Evolutionary conservation across 1,284 basidiomycete species (phyloP), one percentile per base, ranked within the genome.

Genomic region (Baeospora myosura): DNA sequence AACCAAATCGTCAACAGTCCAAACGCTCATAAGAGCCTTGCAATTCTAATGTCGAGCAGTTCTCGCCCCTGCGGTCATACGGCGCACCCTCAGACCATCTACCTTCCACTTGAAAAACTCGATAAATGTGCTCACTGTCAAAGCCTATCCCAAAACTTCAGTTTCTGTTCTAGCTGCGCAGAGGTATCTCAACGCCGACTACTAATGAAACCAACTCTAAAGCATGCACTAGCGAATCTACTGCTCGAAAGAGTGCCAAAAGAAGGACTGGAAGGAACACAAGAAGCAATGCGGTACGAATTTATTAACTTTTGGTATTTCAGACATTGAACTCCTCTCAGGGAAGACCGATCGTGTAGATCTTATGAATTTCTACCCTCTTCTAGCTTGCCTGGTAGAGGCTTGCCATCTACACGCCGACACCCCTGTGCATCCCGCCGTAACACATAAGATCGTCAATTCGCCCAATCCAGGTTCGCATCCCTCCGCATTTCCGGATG

Each of bases 221-320:
- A 24, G 11, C 25, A 5, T 18, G 21, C 39, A 68, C n/a, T n/a
- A n/a, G 62, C 44, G 43, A 14, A 47, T 58, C 5, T 69, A 69
- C 43, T 68, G 64, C 49, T 66, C 65, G 18, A 25, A 43, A 6
- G 54, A 57, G 40, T 69, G 65, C 42, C 65, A 69, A 46, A 61
- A 52, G 28, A 41, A 38, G 5, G 61, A 65, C 42, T 66, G 67
- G 64, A 33, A 50, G 7, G 23, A 36, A 3, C 68, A 70, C 42
- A 68, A 67, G 42, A 3, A 21, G 4, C 32, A 38, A 5, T 69
- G 67, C 49, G 60, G 62, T 66, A 48, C 39, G 26, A 5, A 31
- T 34, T 22, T 16, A 10, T 26, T 7, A 40, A 3, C 25, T 31
- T 18, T 22, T 21, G 17, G 31, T 5, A 16, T 40, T 21, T 25